Conservation (phyloP, 352 stramenopile genomes). For the Aphanomyces invadans region DNA sequence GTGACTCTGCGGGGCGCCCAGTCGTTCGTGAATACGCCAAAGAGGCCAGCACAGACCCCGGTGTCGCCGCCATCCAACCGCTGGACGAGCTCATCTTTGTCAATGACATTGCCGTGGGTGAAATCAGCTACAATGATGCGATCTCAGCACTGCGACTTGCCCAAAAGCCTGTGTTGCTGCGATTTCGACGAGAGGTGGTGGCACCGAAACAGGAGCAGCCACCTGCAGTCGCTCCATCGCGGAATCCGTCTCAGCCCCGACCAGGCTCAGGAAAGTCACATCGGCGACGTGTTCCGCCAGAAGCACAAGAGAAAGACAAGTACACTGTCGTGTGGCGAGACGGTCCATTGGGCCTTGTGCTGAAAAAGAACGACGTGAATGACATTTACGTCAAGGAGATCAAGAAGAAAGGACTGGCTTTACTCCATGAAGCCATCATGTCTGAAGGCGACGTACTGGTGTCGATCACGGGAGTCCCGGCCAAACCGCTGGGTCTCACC, state of each 20-base stretch:
- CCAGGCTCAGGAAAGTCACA: background rate
- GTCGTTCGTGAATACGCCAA: constrained; percentile 16
- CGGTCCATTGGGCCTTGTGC: constrained; percentile 72
- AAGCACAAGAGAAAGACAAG: constrained; percentile 4
- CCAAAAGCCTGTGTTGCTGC: constrained; percentile 65
- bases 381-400: constrained; percentile 66
- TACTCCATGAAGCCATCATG: constrained; percentile 27
- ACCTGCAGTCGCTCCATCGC: background rate
- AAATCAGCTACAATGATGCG: constrained; percentile 71
- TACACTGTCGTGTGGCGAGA: constrained; percentile 73
- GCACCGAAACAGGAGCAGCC: constrained; percentile 24
- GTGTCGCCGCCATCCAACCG: constrained; percentile 9
- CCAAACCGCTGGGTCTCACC: constrained; percentile 57
- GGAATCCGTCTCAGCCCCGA: background rate
- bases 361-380: constrained; percentile 52
- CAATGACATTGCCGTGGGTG: constrained; percentile 61
- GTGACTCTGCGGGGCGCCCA: constrained; percentile 5
- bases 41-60: constrained; percentile 2
- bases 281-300: too few relatives aligned
- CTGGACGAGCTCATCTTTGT: constrained; percentile 50
- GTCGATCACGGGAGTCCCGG: constrained; percentile 58
- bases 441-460: constrained; percentile 66
- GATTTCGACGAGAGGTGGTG: constrained; percentile 25
- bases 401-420: constrained; percentile 17
- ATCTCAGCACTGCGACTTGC: constrained; percentile 65